Evolutionary conservation across 179 eudicot species (phyloP), one percentile per base, ranked within the genome.

Genomic region (Heliamphora pulchella): DNA sequence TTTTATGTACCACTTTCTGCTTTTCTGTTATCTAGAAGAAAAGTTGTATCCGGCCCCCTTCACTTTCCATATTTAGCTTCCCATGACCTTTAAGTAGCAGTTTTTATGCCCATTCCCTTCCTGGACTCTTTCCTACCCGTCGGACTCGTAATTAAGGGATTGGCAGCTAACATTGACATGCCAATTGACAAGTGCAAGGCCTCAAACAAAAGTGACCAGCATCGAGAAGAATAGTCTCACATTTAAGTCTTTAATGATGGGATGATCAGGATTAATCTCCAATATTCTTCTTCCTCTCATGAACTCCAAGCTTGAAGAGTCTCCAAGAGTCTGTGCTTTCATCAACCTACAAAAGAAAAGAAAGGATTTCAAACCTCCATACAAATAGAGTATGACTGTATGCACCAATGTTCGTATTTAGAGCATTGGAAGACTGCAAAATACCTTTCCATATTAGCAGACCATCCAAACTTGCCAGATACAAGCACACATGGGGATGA

Each of bases 401-500:
- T 9, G 11, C 4, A 1, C 3, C 14, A 62, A 31, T 14, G 41
- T 47, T 59, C 5, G 4, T 72, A 48, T 63, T 11, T 66, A 15
- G 57, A 71, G 46, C 53, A 70, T 2, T 43, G 3, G 8, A 7
- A 44, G 9, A 69, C 75, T 11, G 0, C 47, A 31, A 5, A 55
- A 8, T 15, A 96, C 99, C 94, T 92, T 81, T 96, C 99, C 99
- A 96, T 96, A 84, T 96, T 96, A 20, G 99, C 99, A 48, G 99
- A 96, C 99, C 99, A 96, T 1, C 99, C 99, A 81, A 96, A 96
- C 88, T 96, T 94, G 71, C 98, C 99, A 54, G 99, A 96, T 76
- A 94, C 99, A 74, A 96, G 97, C 64, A 96, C 99, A 85, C 98
- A 94, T 2, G 98, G 99, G 51, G 99, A 96, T 3, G 98, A 87